These are phyloP conservation scores for Tetrapisispora namnaoensis DNA, from an alignment of 805 yeast species.

Conservation along the genomic window DNA sequence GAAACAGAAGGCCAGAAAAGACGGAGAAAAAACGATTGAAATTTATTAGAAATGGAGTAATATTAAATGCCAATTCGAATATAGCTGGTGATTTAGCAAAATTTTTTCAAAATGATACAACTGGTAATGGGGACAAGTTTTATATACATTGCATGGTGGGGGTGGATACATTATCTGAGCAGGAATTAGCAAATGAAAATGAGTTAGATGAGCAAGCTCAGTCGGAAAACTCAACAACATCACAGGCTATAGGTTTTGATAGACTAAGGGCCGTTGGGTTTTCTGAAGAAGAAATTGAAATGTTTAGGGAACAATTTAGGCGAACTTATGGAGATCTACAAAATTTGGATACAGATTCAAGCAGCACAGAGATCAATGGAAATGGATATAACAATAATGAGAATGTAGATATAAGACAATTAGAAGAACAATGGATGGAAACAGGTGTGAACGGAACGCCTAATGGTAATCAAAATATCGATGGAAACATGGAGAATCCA, in stretches of 20 bases:
- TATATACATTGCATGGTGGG: constrained; percentile 78
- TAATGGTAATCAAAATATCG: constrained; percentile 46
- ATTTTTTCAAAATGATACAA: constrained; percentile 6
- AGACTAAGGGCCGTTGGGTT: constrained; percentile 76
- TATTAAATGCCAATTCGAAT: constrained; percentile 15
- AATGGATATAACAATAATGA: constrained; percentile 7
- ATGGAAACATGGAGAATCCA: constrained; percentile 27
- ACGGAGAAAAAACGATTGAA: constrained; percentile 16
- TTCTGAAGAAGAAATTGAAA: constrained; percentile 62
- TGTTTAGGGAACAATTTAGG: constrained; percentile 65
- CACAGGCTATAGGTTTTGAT: constrained; percentile 75
- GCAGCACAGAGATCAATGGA: constrained; percentile 4
- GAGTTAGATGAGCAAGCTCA: constrained; percentile 37
- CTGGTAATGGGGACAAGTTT: constrained; percentile 23
- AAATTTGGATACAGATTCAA: constrained; percentile 11
- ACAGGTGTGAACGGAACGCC: constrained; percentile 35
- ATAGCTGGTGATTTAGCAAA: constrained; percentile 11
- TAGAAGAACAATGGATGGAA: constrained; percentile 87
- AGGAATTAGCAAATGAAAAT: constrained; percentile 46
- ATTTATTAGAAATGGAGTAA: constrained; percentile 24
- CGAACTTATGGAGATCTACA: constrained; percentile 48
- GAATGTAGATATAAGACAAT: constrained; percentile 43
- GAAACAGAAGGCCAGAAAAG: constrained; percentile 14
- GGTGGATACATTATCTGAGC: constrained; percentile 30
- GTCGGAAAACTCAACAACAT: constrained; percentile 20